Evolutionary conservation across 75 land plant genomes (phyloP), one percentile per base, ranked within the genome.

Genomic region (Azolla pinnata): DNA sequence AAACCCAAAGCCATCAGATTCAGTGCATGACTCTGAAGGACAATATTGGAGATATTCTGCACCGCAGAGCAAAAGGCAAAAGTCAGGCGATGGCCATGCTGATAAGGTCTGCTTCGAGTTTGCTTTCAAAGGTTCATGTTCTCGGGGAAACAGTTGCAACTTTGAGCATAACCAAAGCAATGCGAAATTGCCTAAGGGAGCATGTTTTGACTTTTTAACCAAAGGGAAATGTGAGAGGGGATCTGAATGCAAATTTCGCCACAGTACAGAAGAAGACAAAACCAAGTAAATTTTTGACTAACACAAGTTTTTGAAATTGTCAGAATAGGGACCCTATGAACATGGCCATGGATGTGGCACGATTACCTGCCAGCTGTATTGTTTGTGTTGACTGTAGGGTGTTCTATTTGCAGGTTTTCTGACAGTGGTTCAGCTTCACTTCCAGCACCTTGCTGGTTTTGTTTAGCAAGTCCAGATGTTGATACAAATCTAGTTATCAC

Each of bases 1-100:
- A 3, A 27, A 26, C 27, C 27, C 54, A 25, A 52, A 25, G 25
- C 29, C 25, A 4, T 14, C 25, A 19, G 29, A 12, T 24, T 28
- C 54, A 9, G 69, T 57, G 53, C 42, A 50, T 58, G 49, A 56
- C 57, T 66, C 73, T 60, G 96, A 88, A 4, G 59, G 87, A 49
- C 99, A 85, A 48, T 83, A 83, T 66, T 95, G 99, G 99, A 79
- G 99, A n/a, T 95, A 79, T 72, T 84, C 86, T 71, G 76, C 79
- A 35, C 67, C 82, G 27, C 67, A 79, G 20, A 60, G 38, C n/a
- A 88, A 89, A 63, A 51, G 87, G 63, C 79, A 71, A 33, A 75
- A 66, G 46, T 58, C 56, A 59, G 83, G 75, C 26, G 69, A 44
- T 60, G 64, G 34, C 55, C 78, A 75, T 74, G 72, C 77, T 23